Base-by-base conservation (phyloP, 2,329 filamentous ascomycete genomes). In the Trichoderma guizhouense region DNA sequence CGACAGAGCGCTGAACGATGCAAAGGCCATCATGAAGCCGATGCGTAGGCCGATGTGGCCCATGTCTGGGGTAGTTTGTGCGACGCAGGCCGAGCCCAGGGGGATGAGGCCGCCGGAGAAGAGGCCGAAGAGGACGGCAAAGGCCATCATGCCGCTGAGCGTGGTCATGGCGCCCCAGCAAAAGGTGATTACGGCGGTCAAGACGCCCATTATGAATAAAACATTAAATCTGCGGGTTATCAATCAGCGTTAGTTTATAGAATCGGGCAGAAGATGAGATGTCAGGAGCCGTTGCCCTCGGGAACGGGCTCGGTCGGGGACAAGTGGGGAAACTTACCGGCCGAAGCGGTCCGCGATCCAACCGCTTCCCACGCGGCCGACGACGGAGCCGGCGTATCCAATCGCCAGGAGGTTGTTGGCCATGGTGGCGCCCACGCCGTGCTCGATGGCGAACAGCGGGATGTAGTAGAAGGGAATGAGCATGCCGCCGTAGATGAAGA, bases 371-470 rank as follows among this genome's bases (percentile, higher is more conserved):
- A 89, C 84, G 53, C 87, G 85, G 5, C 88, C 87, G 28, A 86
- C 78, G 9, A 85, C 81, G 1, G 86, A 88, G 14, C 87, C 87
- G 0, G 85, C 84, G 76, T 91, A 91, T 75, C 91, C 83, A 73
- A 92, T 87, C 9, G 89, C 83, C 7, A 91, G 82, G 43, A 91
- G 83, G 74, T 90, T 90, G 79, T 90, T 90, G 2, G 86, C 85
- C 12, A 89, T 80, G 24, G 84, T 80, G 21, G 79, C 79, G 2
- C 85, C 83, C 55, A 89, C 83, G 9, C 80, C 79, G 1, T 82
- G 79, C 0, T 83, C 78, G 7, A 85, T 79, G 7, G 87, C 88
- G 77, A 87, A 91, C 7, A 86, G 79, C 68, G 88, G 85, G 7
- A 81, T 77, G 73, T 76, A 80, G 60, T 75, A 75, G 65, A 78